Evolutionary conservation across 306 rosid species (phyloP), one percentile per base, ranked within the genome.

Genomic region (Corylus americana): DNA sequence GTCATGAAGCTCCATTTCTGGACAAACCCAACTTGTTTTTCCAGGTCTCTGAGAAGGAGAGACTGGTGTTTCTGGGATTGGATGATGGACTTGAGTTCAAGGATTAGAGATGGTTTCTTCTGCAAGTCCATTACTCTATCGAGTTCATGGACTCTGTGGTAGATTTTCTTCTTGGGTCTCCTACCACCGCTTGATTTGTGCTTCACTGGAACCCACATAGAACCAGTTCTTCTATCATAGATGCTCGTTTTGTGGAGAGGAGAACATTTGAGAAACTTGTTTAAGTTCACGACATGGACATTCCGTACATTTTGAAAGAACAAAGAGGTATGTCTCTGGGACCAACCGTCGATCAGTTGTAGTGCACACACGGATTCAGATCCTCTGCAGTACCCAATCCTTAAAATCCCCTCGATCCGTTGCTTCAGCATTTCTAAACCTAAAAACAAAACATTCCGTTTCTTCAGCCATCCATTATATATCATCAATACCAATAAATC

Each of bases 1-100:
- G 85, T 82, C 97, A 94, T 92, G 82, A 92, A 94, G 75, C 89
- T 89, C 98, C 97, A 94, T 75, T 94, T 94, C 71, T 89, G 88
- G 48, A 94, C 95, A 68, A 94, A 87, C 29, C 98, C 98, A 42
- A 91, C 95, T 78, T 94, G 85, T 67, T 94, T 94, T 86, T 94
- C 95, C 17, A 92, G 89, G 87, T 92, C 85, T 57, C 92, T 86
- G 71, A 86, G 89, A 80, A 87, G 88, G 53, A 85, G 69, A 31
- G 53, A 62, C 55, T 61, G 74, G 12, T 77, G 45, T 17, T 83
- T 87, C 10, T 90, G 92, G 22, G 94, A 91, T 80, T 86, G 90
- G 74, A 94, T 84, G 55, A 92, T 87, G 81, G 92, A 77, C 25
- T 84, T 87, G 48, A 94, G 97, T 79, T 85, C 78, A 47, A 92